A percentile compares a stretch with the other conserved stretches of the same genome.
Conservation (phyloP, 2,329 filamentous ascomycete genomes). For the Aspergillus ustus region DNA sequence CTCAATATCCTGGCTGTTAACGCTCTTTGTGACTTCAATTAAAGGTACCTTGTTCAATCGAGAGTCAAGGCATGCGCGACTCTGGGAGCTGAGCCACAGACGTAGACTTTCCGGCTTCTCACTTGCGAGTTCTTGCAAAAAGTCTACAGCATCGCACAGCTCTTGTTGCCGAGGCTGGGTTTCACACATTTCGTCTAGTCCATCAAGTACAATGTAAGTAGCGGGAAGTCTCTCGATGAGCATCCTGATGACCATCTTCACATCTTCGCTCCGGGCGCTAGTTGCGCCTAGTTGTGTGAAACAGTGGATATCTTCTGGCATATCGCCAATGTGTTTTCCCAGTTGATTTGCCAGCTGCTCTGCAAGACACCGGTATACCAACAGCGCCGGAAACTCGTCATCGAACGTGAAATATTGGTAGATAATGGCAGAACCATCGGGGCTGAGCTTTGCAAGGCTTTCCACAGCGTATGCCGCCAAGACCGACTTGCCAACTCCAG, state of each 20-base stretch:
- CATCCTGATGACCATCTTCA: slow-evolving; percentile 6
- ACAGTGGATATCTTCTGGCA: slow-evolving; percentile 2
- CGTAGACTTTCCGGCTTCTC: neutral
- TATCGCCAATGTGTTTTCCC: slow-evolving; percentile 1
- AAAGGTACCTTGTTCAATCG: neutral
- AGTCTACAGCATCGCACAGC: slow-evolving; percentile 2
- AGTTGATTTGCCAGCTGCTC: slow-evolving; percentile 10
- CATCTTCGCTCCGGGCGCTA: neutral
- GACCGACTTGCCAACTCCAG: slow-evolving; percentile 1
- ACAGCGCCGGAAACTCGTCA: slow-evolving; percentile 3
- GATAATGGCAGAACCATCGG: neutral
- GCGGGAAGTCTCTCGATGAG: neutral
- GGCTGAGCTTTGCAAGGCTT: neutral
- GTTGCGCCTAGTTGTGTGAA: slow-evolving; percentile 5
- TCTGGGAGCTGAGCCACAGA: slow-evolving; percentile 4
- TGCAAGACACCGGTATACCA: slow-evolving; percentile 6
- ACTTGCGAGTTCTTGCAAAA: neutral
- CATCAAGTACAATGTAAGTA: neutral
- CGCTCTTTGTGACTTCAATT: neutral
- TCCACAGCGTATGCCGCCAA: slow-evolving; percentile 3
- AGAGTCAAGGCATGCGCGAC: slow-evolving; percentile 5
- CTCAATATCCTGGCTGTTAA: slow-evolving; percentile 1
- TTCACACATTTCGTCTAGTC: slow-evolving; percentile 5
- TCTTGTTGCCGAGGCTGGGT: neutral
- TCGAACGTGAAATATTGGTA: slow-evolving; percentile 8